Conservation (phyloP, 768 basidiomycete species). For the Boletus sensibilis region DNA sequence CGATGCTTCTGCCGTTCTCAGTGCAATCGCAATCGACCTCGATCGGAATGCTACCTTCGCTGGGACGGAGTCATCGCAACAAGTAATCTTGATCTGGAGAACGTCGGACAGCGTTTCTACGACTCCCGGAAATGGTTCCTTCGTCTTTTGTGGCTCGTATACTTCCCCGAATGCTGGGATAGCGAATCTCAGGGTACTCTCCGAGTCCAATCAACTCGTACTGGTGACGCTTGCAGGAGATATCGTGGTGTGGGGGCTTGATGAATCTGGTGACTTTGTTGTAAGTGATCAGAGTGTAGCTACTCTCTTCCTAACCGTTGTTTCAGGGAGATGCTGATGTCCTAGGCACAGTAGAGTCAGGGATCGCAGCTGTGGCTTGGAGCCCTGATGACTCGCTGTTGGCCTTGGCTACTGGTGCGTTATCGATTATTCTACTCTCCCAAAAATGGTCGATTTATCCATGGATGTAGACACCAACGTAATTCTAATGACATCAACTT, state of each 20-base stretch:
- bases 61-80: constrained; percentile 58
- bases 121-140: constrained; percentile 2
- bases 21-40: constrained; percentile 55
- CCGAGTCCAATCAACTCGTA: constrained; percentile 67
- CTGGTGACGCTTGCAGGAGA: constrained; percentile 78
- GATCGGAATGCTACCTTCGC: constrained; percentile 62
- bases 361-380: constrained; percentile 83
- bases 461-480: constrained; percentile 68
- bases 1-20: constrained; percentile 36
- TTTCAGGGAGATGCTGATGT: constrained; percentile 51
- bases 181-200: constrained; percentile 63
- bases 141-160: constrained; percentile 28
- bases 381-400: constrained; percentile 90
- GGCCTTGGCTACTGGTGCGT: constrained; percentile 72
- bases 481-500: constrained; percentile 83
- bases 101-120: constrained; percentile 20
- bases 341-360: constrained; percentile 84
- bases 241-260: constrained; percentile 65
- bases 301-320: constrained; percentile 3
- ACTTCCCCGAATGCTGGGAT: constrained; percentile 40
- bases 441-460: neutral
- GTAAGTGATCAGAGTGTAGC: constrained; percentile 36
- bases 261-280: constrained; percentile 42
- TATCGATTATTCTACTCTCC: neutral
- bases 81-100: constrained; percentile 61